Base-by-base conservation (phyloP, 2,329 filamentous ascomycete species). In the Monosporascus sp. region DNA sequence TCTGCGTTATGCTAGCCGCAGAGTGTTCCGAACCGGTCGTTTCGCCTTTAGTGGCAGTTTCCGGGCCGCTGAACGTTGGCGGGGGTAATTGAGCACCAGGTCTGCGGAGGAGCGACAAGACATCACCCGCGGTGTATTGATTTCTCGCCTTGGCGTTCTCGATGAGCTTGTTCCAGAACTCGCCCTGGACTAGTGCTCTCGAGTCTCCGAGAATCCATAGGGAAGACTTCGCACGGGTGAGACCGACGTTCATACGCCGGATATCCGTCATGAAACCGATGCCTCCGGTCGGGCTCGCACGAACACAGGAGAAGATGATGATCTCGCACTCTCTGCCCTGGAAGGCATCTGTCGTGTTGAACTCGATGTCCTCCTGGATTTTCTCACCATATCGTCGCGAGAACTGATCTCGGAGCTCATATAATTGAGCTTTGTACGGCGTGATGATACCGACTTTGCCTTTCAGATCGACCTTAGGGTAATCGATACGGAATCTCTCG, bases 261-360 rank as follows among this genome's bases (percentile, higher is more conserved):
- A 99, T 96, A 69, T 99, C 94, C 52, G 90, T 89, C 82, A 99
- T 87, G 83, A 99, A 99, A 79, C 94, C 94, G 66, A 99, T 96
- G 64, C 93, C 91, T n/a, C 89, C 88, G 7, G 87, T 89, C n/a
- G 90, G 84, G 31, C 88, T 93, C 22, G 94, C 93, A 74, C 94
- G 87, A 56, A 99, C 94, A 71, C 95, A 99, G 41, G 94, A 97
- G 76, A 99, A 99, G 59, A 99, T 97, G 70, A 99, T 97, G 58
- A 99, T 87, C 67, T 99, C 94, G 65, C 91, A 94, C 72, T 99
- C 94, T 61, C 95, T 86, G 58, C 94, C 94, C 70, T 99, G 91
- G 70, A 97, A 99, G 19, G 94, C 95, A 73, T 99, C 94, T 0
- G 94, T 99, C 0, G 94, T 99, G 70, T 99, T 99, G 81, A 99